These are phyloP conservation scores for Jaenimonas drosophilae DNA, from an alignment of 208 protist genomes.

Conservation along the genomic window DNA sequence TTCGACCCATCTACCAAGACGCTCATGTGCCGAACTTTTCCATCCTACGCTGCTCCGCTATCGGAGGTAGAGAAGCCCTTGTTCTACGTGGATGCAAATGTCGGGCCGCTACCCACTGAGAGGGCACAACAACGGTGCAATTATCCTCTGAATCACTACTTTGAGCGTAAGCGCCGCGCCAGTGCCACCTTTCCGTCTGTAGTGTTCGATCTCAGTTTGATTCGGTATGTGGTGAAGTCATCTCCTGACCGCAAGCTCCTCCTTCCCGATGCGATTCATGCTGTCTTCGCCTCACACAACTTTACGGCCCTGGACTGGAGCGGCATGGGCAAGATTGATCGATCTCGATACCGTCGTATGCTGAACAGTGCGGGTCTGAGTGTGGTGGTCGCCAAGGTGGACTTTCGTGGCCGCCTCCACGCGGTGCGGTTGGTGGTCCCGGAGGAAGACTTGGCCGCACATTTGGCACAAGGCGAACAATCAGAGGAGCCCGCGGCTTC, in stretches of 20 bases:
- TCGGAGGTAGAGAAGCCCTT: slow-evolving; percentile 21
- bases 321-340: too few relatives aligned
- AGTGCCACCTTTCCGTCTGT: slow-evolving; percentile 11
- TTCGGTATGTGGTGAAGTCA: slow-evolving; percentile 29
- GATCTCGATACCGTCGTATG: slow-evolving; percentile 20
- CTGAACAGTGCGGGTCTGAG: slow-evolving; percentile 30
- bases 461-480: too few relatives aligned
- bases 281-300: slow-evolving; percentile 37
- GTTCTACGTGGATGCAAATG: too few relatives aligned
- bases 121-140: too few relatives aligned
- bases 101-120: too few relatives aligned
- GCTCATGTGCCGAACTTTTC: slow-evolving; percentile 25
- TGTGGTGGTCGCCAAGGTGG: slow-evolving; percentile 21
- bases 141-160: slow-evolving; percentile 47
- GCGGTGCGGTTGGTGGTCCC: slow-evolving; percentile 37
- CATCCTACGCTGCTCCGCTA: slow-evolving; percentile 25
- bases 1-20: slow-evolving; percentile 8
- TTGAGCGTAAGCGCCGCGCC: slow-evolving; percentile 23
- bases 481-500: too few relatives aligned
- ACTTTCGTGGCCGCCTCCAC: slow-evolving; percentile 8
- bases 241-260: slow-evolving; percentile 58
- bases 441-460: slow-evolving; percentile 15
- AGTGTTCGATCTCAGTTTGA: slow-evolving; percentile 37
- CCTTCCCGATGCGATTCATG: slow-evolving; percentile 53
- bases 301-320: slow-evolving; percentile 4